These are phyloP conservation scores for Phialocephala sp. DNA, from an alignment of 2,329 filamentous ascomycete species.

Conservation along the genomic window DNA sequence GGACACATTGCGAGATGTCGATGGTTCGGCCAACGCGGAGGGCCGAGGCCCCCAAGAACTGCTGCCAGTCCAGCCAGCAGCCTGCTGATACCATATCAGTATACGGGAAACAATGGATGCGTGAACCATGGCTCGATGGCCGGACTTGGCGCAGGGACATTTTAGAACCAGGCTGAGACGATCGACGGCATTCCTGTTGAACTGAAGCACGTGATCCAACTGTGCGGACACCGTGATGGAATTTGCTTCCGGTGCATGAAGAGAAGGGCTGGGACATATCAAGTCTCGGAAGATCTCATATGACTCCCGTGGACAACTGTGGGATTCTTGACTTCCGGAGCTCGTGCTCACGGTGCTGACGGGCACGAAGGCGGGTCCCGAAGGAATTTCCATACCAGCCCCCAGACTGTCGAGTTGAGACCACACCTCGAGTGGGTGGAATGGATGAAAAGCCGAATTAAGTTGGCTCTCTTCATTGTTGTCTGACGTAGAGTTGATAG, in stretches of 20 bases:
- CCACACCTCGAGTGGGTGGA: conserved; percentile 17
- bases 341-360: conserved; percentile 10
- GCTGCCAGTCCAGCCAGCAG: conserved; percentile 34
- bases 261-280: conserved; percentile 33
- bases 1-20: conserved; percentile 6
- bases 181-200: conserved; percentile 34
- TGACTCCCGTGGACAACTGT: conserved; percentile 35
- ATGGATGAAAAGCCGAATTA: conserved; percentile 6
- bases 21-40: conserved; percentile 11
- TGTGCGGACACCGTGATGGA: conserved; percentile 30
- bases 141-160: conserved; percentile 35
- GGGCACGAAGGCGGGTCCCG: conserved; percentile 16
- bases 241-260: conserved; percentile 37
- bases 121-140: conserved; percentile 37
- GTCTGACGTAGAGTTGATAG: too few species aligned
- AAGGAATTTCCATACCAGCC: conserved; percentile 14
- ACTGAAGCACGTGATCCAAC: conserved; percentile 35
- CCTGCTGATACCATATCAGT: conserved; percentile 41
- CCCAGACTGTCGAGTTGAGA: conserved; percentile 23
- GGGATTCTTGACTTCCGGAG: conserved; percentile 17
- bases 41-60: conserved; percentile 21
- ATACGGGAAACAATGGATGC: conserved; percentile 40
- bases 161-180: conserved; percentile 32
- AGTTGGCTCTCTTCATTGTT: too few species aligned
- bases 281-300: conserved; percentile 37